A percentile compares a stretch with the other conserved stretches of the same genome.
phyloP scores from a whole-genome alignment of 1,139 yeast species.

The Diutina ranongensis region DNA sequence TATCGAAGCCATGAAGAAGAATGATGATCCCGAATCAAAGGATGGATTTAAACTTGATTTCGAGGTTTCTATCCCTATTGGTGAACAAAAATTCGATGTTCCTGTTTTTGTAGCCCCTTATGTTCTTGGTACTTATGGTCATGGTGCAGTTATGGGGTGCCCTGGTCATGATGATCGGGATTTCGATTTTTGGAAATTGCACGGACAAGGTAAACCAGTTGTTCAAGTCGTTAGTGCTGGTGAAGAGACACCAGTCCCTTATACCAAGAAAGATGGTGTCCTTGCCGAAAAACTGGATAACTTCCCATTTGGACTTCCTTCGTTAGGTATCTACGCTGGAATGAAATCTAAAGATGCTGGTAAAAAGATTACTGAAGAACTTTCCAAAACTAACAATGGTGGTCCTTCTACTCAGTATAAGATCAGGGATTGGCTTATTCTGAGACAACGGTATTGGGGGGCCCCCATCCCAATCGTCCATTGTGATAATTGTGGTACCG shows the following conservation, averaged over 20 bases:
- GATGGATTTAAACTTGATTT: conserved; percentile 50
- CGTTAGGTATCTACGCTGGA: conserved; percentile 43
- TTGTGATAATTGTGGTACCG: conserved; percentile 75
- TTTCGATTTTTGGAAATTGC: conserved; percentile 61
- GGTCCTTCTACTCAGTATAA: conserved; percentile 40
- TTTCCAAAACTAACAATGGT: conserved; percentile 34
- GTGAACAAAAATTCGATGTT: conserved; percentile 20
- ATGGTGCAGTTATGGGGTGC: conserved; percentile 96
- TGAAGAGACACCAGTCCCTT: background rate
- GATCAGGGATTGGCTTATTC: conserved; percentile 85
- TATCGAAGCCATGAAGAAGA: conserved; percentile 19
- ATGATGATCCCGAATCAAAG: conserved; percentile 33
- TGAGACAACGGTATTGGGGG: conserved; percentile 96
- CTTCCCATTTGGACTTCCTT: conserved; percentile 8
- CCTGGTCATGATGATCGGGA: conserved; percentile 91
- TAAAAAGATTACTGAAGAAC: conserved; percentile 26
- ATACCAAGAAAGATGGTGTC: background rate
- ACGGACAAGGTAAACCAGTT: conserved; percentile 35
- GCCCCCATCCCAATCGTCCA: conserved; percentile 94
- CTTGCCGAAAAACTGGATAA: background rate
- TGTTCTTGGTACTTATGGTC: conserved; percentile 72
- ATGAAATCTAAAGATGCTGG: conserved; percentile 41
- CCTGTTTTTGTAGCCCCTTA: conserved; percentile 90
- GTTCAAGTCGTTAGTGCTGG: conserved; percentile 11
- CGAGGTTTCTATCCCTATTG: conserved; percentile 50